Evolutionary conservation across 2,329 filamentous ascomycete species (phyloP), one percentile per base, ranked within the genome.

Genomic region (Botrytis squamosa): DNA sequence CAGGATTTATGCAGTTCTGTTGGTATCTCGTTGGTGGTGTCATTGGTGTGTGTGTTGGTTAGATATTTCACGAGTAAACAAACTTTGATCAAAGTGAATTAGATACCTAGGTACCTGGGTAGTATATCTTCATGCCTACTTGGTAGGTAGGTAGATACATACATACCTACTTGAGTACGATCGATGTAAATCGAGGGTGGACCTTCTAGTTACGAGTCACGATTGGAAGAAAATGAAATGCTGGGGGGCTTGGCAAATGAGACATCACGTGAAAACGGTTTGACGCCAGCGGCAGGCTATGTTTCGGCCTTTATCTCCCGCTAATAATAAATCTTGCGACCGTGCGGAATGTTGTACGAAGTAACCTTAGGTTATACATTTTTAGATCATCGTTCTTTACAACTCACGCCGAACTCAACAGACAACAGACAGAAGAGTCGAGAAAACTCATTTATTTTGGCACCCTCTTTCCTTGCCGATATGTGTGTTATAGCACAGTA

Each of bases 11-110:
- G 14, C 46, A 16, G 9, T 20, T n/a, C 22, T 40, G 29, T 68
- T 40, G 46, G 33, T 55, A 38, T 40, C 46, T 52, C 38, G 25
- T 55, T 68, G 65, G 33, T 55, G 12, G 25, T 42, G 16, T 18
- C n/a, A 42, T 10, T 67, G n/a, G n/a, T 20, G 62, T n/a, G n/a
- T 12, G 62, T n/a, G 14, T 67, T 67, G 64, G 63, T 29, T 65
- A 18, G n/a, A 40, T 40, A 18, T n/a, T 18, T 42, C 33, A n/a
- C 36, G 18, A 38, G 22, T 38, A 62, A n/a, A 62, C 6, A 40
- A 10, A 38, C 9, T 22, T 38, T 9, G 59, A 62, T 40, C 49
- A n/a, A n/a, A 55, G 12, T 42, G 40, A 42, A 42, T 42, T 14
- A 42, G 40, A 42, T 42, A 55, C n/a, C 5, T 25, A n/a, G 10